Evolutionary conservation across 495 filamentous ascomycete genomes (phyloP), one percentile per base, ranked within the genome.

Genomic region (Neurospora sp.): DNA sequence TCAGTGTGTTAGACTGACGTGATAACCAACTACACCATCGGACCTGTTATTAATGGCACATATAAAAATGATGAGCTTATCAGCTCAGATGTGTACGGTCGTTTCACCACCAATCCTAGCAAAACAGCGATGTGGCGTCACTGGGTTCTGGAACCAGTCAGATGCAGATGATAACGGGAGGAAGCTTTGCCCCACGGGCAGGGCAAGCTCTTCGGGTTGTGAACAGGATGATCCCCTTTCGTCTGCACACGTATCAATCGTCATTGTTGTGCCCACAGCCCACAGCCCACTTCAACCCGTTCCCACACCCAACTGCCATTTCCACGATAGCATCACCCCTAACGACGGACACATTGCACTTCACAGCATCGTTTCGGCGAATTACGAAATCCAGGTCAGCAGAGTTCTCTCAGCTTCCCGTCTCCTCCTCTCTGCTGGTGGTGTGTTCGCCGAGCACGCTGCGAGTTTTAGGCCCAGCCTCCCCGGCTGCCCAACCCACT

Each of bases 1-100:
- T 74, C 75, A 76, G 75, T 74, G 73, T 76, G 75, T 74, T 74
- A 76, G 75, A 76, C 75, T 76, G 75, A 76, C 75, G 75, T 76
- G 75, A 76, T 78, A 78, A 78, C 76, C 76, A 78, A 78, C 76
- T 78, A 78, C 77, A 78, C 77, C 77, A 78, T 77, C 75, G 75
- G 66, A 77, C 77, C 77, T 71, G 20, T 20, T 27, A 12, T 68
- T 72, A 3, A 71, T 40, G 14, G 0, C 0, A 5, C 1, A 9
- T 0, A 9, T 7, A 42, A 42, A 38, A 7, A 71, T 35, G 6
- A 48, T 3, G 8, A 40, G 7, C 16, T 37, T 71, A 41, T 39
- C n/a, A 27, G 8, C 4, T 44, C 16, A 9, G 42, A 44, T 9
- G 18, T 44, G 7, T n/a, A 46, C n/a, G 18, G n/a, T 40, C 20